Evolutionary conservation across 2,329 filamentous ascomycete genomes (phyloP), one percentile per base, ranked within the genome.

Genomic region (Blastomyces gilchristii): DNA sequence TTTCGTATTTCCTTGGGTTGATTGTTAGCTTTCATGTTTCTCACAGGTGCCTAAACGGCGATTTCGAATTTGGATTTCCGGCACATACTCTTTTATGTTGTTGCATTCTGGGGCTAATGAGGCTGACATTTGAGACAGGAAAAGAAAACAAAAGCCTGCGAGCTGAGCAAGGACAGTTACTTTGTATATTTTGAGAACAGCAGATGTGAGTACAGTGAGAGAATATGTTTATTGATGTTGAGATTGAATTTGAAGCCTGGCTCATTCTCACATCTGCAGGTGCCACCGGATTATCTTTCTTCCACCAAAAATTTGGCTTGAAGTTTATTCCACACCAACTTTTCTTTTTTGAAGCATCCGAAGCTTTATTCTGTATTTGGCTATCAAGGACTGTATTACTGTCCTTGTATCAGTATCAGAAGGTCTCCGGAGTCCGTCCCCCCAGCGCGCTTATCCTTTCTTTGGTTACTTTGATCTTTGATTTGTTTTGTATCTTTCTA

Each of bases 71-170:
- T n/a, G 31, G 22, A 39, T 50, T 9, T 9, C n/a, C 57, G 41
- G 37, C 37, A 74, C 86, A 71, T 78, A 97, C 93, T 97, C 93
- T 79, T 97, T 97, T 68, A 93, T 85, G 72, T 96, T 88, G 70
- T 97, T 97, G 75, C 93, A 97, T 77, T 97, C 91, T 28, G 92
- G 89, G 59, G 93, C 92, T 69, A 99, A 83, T 60, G 94, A 99
- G 63, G 93, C 90, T 63, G 94, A 96, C 94, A 97, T 97, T 65
- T 59, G 58, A 5, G 43, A 14, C 11, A n/a, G 45, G 22, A 8
- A 14, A 58, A n/a, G 3, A 43, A 37, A 34, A 47, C 11, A 37
- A 6, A 25, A 39, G 41, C 18, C 28, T 37, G 58, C n/a, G 8
- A 49, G 16, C 41, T 28, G 41, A 14, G 53, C 3, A n/a, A n/a